A percentile compares a stretch with the other conserved stretches of the same genome.
These are phyloP conservation scores for Lecanicillium sp. DNA, from an alignment of 2,329 filamentous ascomycete species.

Conservation along the genomic window DNA sequence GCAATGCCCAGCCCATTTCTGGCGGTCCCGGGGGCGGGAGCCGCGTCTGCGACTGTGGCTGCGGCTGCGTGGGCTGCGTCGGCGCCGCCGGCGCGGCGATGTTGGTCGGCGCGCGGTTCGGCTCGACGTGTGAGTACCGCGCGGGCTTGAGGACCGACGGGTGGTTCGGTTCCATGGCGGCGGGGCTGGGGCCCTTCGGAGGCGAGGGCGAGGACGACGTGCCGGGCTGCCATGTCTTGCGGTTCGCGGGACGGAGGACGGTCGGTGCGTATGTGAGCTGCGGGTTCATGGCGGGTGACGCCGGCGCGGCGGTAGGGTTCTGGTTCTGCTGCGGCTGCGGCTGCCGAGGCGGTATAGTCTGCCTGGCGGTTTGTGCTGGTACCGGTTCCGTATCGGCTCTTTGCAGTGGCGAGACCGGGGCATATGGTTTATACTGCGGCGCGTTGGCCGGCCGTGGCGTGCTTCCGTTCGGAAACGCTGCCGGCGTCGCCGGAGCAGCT, in stretches of 20 bases:
- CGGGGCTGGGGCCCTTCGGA: background rate
- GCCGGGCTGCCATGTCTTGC: background rate
- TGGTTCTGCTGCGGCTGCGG: background rate
- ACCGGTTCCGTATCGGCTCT: constrained; percentile 2
- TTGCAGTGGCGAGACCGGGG: constrained; percentile 2
- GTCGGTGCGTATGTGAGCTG: constrained; percentile 3
- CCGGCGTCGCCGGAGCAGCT: too few relatives aligned
- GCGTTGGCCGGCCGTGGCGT: background rate
- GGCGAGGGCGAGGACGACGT: constrained; percentile 12
- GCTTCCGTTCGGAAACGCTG: too few relatives aligned
- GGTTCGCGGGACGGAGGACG: constrained; percentile 5
- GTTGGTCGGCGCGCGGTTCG: too few relatives aligned
- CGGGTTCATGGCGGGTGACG: constrained; percentile 1
- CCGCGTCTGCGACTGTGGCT: background rate
- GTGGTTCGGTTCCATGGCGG: background rate
- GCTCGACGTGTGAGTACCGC: too few relatives aligned
- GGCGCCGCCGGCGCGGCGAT: too few relatives aligned
- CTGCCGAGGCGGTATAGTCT: background rate
- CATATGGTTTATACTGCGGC: constrained; percentile 3
- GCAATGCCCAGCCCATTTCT: too few relatives aligned
- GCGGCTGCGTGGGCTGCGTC: background rate
- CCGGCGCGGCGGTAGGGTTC: background rate
- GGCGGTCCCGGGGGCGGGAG: background rate
- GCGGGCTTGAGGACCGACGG: background rate
- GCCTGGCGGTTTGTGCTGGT: too few relatives aligned